These are phyloP conservation scores for Trichoderma endophyticum DNA, from an alignment of 2,329 filamentous ascomycete genomes.

Conservation along the genomic window DNA sequence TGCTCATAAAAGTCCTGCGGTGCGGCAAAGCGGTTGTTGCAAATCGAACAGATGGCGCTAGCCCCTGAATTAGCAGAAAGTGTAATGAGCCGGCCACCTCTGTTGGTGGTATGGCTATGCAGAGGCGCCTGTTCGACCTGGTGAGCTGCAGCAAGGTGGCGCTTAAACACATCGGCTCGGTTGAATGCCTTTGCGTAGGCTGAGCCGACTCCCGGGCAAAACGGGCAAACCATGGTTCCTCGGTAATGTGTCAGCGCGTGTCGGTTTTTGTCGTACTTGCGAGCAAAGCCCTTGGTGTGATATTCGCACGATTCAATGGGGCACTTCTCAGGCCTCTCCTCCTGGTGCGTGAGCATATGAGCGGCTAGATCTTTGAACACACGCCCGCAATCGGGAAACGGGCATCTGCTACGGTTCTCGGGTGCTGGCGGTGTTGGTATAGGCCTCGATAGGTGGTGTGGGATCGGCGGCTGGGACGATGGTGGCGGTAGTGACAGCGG, in stretches of 20 bases:
- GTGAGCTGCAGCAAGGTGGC: conserved; percentile 89
- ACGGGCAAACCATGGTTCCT: conserved; percentile 95
- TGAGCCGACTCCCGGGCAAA: conserved; percentile 85
- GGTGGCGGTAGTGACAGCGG: conserved; percentile 9
- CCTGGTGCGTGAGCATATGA: conserved; percentile 95
- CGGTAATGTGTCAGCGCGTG: conserved; percentile 97
- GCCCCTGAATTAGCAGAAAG: conserved; percentile 33
- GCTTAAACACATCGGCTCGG: conserved; percentile 93
- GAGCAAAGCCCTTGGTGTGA: conserved; percentile 87
- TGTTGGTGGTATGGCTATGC: conserved; percentile 63
- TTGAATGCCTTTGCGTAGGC: conserved; percentile 94
- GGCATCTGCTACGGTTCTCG: conserved; percentile 47
- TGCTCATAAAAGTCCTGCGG: conserved; percentile 98
- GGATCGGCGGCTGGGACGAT: neutral
- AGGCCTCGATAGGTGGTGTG: neutral
- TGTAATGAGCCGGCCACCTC: conserved; percentile 19
- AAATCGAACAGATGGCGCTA: conserved; percentile 88
- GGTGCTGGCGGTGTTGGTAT: neutral
- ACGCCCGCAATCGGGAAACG: conserved; percentile 56
- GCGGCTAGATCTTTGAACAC: conserved; percentile 68
- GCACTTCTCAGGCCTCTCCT: conserved; percentile 92
- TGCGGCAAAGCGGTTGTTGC: conserved; percentile 71
- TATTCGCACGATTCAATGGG: conserved; percentile 93
- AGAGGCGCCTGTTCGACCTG: conserved; percentile 91
- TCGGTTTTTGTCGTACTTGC: conserved; percentile 97